These are phyloP conservation scores for Citrus maxima DNA, from an alignment of 345 rosid genomes.

Conservation along the genomic window DNA sequence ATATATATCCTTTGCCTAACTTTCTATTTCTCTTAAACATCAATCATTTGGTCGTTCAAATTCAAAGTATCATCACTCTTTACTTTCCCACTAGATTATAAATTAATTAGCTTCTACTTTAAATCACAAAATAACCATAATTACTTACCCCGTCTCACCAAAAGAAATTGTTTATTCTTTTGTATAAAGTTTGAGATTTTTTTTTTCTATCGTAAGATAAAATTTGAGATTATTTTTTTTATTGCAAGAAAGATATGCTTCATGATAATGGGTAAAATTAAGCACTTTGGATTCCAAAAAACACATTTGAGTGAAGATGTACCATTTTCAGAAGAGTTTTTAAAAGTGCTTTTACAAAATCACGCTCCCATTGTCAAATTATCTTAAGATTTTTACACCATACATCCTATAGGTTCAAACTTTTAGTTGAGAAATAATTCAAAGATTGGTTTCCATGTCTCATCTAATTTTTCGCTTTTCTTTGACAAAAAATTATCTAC, in stretches of 20 bases:
- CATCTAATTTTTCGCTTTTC: not conserved
- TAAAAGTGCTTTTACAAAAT: not conserved
- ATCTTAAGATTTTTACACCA: not conserved
- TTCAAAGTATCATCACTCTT: not conserved
- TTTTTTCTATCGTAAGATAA: too few relatives aligned
- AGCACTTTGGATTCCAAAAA: not conserved
- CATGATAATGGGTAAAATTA: not conserved
- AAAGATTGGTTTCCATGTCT: not conserved
- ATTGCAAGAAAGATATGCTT: not conserved
- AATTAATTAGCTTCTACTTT: too few relatives aligned
- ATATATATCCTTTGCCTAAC: not conserved
- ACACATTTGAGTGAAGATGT: not conserved
- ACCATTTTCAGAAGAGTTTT: not conserved
- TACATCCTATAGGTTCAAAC: not conserved
- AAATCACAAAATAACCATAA: too few relatives aligned
- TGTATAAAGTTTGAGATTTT: too few relatives aligned
- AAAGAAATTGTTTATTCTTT: too few relatives aligned
- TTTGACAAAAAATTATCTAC: not conserved
- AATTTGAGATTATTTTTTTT: too few relatives aligned
- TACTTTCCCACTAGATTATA: too few relatives aligned
- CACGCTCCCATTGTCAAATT: too few relatives aligned
- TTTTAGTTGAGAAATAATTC: not conserved
- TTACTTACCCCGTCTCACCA: too few relatives aligned
- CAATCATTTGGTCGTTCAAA: constrained; percentile 1
- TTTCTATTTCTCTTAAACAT: not conserved